phyloP scores from a whole-genome alignment of 192 early-diverging fungal genomes.

The Chytriomyces sp. region DNA sequence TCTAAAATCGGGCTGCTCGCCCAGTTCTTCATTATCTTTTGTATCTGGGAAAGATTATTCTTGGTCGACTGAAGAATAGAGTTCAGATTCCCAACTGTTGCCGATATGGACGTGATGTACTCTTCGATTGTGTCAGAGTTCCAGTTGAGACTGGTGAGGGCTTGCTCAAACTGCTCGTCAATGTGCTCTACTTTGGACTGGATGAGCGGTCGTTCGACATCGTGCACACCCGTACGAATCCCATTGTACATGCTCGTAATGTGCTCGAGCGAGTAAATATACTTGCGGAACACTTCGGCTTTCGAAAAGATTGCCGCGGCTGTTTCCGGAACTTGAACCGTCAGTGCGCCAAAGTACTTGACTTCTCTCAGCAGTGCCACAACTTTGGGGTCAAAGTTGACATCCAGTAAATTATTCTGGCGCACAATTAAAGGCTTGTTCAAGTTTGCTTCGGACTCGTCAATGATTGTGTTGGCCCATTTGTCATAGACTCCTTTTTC shows the following conservation, averaged over 20 bases:
- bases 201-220: conserved; percentile 68
- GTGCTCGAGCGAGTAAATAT: conserved; percentile 66
- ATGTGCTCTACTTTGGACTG: conserved; percentile 56
- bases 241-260: conserved; percentile 63
- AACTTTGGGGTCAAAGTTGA: conserved; percentile 74
- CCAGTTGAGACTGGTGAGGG: conserved; percentile 64
- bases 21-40: conserved; percentile 69
- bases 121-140: conserved; percentile 58
- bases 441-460: conserved; percentile 67
- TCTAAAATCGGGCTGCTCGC: conserved; percentile 59
- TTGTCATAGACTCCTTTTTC: conserved; percentile 54
- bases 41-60: conserved; percentile 66
- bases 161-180: conserved; percentile 60
- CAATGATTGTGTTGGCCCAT: conserved; percentile 64
- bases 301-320: conserved; percentile 62
- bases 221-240: conserved; percentile 58
- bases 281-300: conserved; percentile 63
- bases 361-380: conserved; percentile 71
- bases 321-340: conserved; percentile 53
- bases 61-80: conserved; percentile 62
- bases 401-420: conserved; percentile 49
- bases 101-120: conserved; percentile 56
- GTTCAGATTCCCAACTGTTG: conserved; percentile 59
- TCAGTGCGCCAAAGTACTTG: conserved; percentile 60
- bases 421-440: conserved; percentile 60